Evolutionary conservation across 371 early-diverging fungal genomes (phyloP), one percentile per base, ranked within the genome.

Genomic region (Blakeslea trispora): DNA sequence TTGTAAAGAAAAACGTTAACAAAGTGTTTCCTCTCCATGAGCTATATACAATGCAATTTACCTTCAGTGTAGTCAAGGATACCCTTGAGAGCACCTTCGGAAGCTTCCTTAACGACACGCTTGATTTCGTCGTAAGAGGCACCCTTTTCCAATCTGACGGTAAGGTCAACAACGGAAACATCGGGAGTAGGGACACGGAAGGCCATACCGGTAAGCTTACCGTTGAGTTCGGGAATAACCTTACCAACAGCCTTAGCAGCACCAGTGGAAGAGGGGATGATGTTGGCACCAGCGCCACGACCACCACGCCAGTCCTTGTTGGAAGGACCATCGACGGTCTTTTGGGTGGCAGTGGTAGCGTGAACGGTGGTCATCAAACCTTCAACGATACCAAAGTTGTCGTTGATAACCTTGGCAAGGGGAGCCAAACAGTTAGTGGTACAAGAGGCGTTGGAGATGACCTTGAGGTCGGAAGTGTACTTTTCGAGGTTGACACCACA

Each of bases 341-440:
- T 96, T 78, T 99, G 99, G 67, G 99, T 97, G 61, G 98, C 98
- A 50, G 99, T 99, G 63, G 91, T 87, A 60, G 99, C 94, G 80
- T 99, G 99, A 65, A 96, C 91, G 35, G 99, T 99, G 60, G 95
- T 96, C 99, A 99, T 98, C 56, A 80, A 59, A 75, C 85, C 76
- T 81, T 96, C 89, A 43, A 82, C 81, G 69, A 95, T 91, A 66
- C 95, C 88, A 75, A 94, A 96, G 60, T 90, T 81, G 72, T 99
- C 99, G 84, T 99, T 71, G 71, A 99, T 81, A 57, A 98, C 91
- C 89, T 99, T 99, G 75, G 95, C 99, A 49, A 99, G 81, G 23
- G 99, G 99, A 45, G 99, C 99, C 54, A 99, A 81, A 83, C 99
- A 99, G 91, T 99, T 98, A 77, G 99, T 99, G 62, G 99, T 99